Conservation (phyloP, 129 eudicot species). For the Flaveria trinervia region DNA sequence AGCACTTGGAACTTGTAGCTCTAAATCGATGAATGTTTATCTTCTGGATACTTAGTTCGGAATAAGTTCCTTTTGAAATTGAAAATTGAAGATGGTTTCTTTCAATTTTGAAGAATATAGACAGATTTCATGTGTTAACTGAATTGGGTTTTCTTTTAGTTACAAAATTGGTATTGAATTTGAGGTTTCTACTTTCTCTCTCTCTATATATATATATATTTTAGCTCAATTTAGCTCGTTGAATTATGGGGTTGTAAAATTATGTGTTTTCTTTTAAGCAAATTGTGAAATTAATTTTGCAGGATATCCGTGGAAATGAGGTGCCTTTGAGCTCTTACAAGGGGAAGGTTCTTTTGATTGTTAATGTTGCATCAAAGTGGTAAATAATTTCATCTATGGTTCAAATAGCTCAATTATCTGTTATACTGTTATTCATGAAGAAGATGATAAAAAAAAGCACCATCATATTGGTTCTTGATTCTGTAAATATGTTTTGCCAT, state of each 20-base stretch:
- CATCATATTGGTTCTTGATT: neutral
- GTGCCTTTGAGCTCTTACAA: conserved; percentile 74
- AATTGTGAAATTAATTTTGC: conserved; percentile 21
- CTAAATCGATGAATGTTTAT: neutral
- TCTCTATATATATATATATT: neutral
- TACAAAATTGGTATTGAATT: neutral
- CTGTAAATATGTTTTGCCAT: neutral
- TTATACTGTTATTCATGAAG: neutral
- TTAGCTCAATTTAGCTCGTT: neutral
- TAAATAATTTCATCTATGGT: conserved; percentile 25
- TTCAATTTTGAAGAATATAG: neutral
- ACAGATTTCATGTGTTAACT: conserved; percentile 4
- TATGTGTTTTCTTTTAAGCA: neutral
- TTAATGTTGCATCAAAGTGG: conserved; percentile 95
- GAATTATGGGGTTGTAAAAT: no score
- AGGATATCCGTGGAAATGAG: conserved; percentile 84
- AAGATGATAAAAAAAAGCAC: neutral
- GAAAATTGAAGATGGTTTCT: conserved; percentile 8
- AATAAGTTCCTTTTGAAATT: conserved; percentile 10
- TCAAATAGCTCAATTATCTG: neutral
- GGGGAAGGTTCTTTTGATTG: conserved; percentile 81
- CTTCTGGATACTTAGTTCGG: neutral
- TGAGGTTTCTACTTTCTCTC: neutral
- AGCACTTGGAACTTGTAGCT: neutral
- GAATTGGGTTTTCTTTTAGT: neutral